phyloP scores from a whole-genome alignment of 1,139 yeast genomes.

The Hyphopichia khmerensis region DNA sequence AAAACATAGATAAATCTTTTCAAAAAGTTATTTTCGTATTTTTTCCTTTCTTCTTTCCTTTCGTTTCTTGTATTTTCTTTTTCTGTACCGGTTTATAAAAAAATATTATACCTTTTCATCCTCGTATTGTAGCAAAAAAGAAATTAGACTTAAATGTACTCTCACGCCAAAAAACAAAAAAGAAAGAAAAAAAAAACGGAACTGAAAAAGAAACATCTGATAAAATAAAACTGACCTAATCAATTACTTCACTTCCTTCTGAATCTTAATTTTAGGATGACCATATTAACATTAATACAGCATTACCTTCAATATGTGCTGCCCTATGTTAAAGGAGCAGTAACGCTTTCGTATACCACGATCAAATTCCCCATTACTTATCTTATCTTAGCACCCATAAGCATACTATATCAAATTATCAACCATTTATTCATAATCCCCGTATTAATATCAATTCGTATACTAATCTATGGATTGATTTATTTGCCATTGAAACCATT shows the following conservation, averaged over 20 bases:
- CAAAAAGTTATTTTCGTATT: background rate
- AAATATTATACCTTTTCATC: background rate
- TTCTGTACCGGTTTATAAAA: background rate
- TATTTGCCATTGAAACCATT: constrained; percentile 22
- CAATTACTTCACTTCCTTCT: too few species aligned
- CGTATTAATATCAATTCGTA: constrained; percentile 10
- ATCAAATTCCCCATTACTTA: constrained; percentile 1
- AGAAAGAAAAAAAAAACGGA: background rate
- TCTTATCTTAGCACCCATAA: background rate
- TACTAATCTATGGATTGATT: constrained; percentile 15
- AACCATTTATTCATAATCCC: constrained; percentile 12
- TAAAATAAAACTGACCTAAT: background rate
- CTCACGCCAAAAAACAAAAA: background rate
- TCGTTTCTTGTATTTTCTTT: background rate
- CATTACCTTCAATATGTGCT: background rate
- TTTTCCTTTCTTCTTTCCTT: background rate
- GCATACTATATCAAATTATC: background rate
- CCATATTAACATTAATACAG: background rate
- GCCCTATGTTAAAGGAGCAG: background rate
- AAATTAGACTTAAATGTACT: too few species aligned
- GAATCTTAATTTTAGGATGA: background rate
- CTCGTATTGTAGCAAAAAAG: background rate
- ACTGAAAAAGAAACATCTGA: background rate
- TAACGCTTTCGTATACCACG: background rate
- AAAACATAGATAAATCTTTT: background rate